phyloP scores from a whole-genome alignment of 2,329 filamentous ascomycete species.

The Curvularia eragrostidis region DNA sequence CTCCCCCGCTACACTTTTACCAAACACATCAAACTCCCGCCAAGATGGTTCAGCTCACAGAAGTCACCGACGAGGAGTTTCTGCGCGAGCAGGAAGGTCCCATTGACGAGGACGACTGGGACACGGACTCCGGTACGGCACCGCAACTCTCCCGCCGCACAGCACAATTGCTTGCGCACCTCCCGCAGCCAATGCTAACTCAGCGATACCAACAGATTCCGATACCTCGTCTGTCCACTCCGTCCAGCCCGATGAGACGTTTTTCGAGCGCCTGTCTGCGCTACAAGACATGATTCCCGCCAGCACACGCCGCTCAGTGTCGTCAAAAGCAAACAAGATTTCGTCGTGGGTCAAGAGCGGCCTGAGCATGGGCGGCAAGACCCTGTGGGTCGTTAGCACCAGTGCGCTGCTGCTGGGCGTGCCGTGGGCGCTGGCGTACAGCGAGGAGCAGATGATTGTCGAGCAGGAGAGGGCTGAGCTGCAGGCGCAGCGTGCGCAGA shows the following conservation, averaged over 20 bases:
- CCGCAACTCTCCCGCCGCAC: conserved; percentile 55
- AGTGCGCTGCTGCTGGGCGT: conserved; percentile 89
- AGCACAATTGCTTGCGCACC: conserved; percentile 48
- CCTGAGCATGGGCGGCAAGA: conserved; percentile 78
- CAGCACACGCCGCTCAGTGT: conserved; percentile 68
- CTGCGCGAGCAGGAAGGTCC: conserved; percentile 71
- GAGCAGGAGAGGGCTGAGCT: conserved; percentile 98
- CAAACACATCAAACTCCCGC: conserved; percentile 11
- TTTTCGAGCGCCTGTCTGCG: conserved; percentile 72
- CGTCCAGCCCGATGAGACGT: conserved; percentile 50
- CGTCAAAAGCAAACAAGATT: conserved; percentile 56
- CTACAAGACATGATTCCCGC: conserved; percentile 83
- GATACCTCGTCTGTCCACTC: conserved; percentile 69
- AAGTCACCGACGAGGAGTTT: conserved; percentile 97
- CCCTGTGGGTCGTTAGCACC: conserved; percentile 89
- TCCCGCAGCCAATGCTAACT: conserved; percentile 9
- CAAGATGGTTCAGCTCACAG: conserved; percentile 93
- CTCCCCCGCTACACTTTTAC: neutral
- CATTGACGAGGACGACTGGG: conserved; percentile 82
- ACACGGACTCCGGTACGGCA: conserved; percentile 84
- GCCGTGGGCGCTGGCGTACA: conserved; percentile 89
- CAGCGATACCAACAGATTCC: conserved; percentile 74
- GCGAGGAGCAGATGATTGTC: conserved; percentile 94
- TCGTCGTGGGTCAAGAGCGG: conserved; percentile 65
- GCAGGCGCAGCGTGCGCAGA: conserved; percentile 85